Percentiles rank a stretch among this genome's conserved stretches.
Conservation (phyloP, 1,284 basidiomycete genomes). For the Trichosporon sp. region DNA sequence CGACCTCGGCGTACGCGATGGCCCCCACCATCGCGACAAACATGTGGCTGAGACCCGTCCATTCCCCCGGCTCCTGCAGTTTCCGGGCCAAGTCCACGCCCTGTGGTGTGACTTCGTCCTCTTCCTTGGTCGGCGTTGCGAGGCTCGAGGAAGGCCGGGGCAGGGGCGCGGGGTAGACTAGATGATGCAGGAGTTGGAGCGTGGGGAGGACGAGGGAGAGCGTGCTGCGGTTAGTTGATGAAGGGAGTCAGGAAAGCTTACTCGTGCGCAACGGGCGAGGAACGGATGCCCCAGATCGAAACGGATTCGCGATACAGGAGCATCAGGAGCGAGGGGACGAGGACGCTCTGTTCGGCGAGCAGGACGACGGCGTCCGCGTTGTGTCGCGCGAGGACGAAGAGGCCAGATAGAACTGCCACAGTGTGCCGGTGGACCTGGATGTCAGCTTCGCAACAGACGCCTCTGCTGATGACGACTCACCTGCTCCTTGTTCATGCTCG, state of each 20-base stretch:
- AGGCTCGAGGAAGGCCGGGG: slow-evolving; percentile 16
- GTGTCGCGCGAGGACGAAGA: slow-evolving; percentile 41
- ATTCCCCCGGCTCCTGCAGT: slow-evolving; percentile 51
- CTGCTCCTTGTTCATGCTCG: slow-evolving; percentile 18
- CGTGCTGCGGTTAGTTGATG: slow-evolving; percentile 34
- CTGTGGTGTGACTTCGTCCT: slow-evolving; percentile 27
- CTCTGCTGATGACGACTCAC: not conserved
- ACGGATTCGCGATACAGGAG: slow-evolving; percentile 41
- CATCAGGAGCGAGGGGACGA: slow-evolving; percentile 43
- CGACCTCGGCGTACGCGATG: slow-evolving; percentile 70
- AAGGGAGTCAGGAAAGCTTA: not conserved
- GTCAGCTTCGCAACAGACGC: not conserved
- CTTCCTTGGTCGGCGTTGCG: not conserved
- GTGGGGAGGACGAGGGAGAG: slow-evolving; percentile 39
- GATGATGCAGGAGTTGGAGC: slow-evolving; percentile 47
- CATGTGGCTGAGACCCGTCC: slow-evolving; percentile 71
- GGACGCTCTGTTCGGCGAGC: slow-evolving; percentile 40
- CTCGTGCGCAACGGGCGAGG: slow-evolving; percentile 8
- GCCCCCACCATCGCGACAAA: slow-evolving; percentile 75
- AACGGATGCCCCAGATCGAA: slow-evolving; percentile 43
- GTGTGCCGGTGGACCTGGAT: slow-evolving; percentile 24
- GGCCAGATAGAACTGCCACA: slow-evolving; percentile 28
- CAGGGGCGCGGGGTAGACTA: slow-evolving; percentile 45
- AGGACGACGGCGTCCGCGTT: slow-evolving; percentile 45
- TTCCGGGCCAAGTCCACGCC: slow-evolving; percentile 43